Evolutionary conservation across 345 rosid species (phyloP).

Genomic region (Noccaea caerulescens): DNA sequence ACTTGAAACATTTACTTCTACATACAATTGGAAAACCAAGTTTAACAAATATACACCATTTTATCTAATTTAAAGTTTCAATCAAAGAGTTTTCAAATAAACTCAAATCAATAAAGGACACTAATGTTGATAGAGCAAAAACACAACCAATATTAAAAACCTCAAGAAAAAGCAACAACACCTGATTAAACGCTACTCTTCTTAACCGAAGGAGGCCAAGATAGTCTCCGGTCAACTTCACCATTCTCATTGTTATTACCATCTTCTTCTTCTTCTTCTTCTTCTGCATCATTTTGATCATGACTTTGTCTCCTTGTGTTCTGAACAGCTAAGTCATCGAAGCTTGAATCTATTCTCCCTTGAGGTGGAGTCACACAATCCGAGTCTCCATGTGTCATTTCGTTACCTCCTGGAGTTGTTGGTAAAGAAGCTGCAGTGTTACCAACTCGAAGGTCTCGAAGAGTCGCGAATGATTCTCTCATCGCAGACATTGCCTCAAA

Average conservation of each 20-base stretch:
- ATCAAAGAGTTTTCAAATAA: background rate
- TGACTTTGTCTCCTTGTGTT: constrained; percentile 49
- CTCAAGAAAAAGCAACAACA: constrained; percentile 14
- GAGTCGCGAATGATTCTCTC: constrained; percentile 96
- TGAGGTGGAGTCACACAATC: constrained; percentile 74
- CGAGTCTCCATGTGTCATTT: constrained; percentile 50
- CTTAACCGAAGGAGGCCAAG: constrained; percentile 86
- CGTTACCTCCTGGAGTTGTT: constrained; percentile 60
- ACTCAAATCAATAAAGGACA: constrained; percentile 17
- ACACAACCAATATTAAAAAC: constrained; percentile 16
- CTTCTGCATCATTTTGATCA: constrained; percentile 43
- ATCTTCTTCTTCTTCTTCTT: constrained; percentile 53
- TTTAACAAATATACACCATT: constrained; percentile 23
- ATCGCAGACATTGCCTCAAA: constrained; percentile 99
- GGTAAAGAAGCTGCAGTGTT: constrained; percentile 62
- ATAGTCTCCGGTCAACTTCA: constrained; percentile 71
- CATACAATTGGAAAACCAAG: constrained; percentile 13
- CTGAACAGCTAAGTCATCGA: constrained; percentile 64
- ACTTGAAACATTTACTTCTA: constrained; percentile 9
- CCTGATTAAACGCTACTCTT: constrained; percentile 28
- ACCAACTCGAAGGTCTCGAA: constrained; percentile 84
- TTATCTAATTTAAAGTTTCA: constrained; percentile 1
- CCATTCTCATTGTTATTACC: constrained; percentile 42
- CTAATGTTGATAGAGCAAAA: constrained; percentile 15
- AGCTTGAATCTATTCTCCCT: constrained; percentile 68